Evolutionary conservation across 345 rosid species (phyloP), one percentile per base, ranked within the genome.

Genomic region (Populus simonii): DNA sequence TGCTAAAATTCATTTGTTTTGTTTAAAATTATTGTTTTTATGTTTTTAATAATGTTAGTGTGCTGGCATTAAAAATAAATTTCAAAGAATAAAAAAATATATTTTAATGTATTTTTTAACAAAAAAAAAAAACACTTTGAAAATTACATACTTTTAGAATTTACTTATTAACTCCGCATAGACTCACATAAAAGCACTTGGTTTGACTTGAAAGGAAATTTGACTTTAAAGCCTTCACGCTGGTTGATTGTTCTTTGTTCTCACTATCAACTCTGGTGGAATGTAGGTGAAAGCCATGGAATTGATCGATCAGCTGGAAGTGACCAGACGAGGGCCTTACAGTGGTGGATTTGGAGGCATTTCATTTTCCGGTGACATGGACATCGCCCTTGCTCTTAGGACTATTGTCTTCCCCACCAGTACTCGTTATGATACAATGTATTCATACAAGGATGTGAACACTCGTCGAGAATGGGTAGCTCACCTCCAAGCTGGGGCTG

Each of bases 331-430:
- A 1, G 99, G 97, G 66, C 97, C 99, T 15, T 93, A 93, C 68
- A 93, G 98, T 70, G 99, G 99, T 73, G 98, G 99, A 16, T 96
- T 93, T 63, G 99, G 98, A 61, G 91, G 94, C 68, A 91, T 93
- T 65, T 96, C 99, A 5, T 93, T 92, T 85, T 80, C 92, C 0
- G 98, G 99, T 38, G 96, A 91, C 66, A 91, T 96, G 97, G 99
- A 93, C 86, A 90, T 93, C 10, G 98, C 97, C 9, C 88, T 96
- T 61, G 88, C 93, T 74, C 82, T 96, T 35, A 89, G 97, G 76
- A 92, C 99, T 53, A 88, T 93, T 25, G 90, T 93, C 59, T 93
- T 95, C 83, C 98, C 98, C 6, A 90, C 94, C 0, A 84, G 82
- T 16, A 59, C 88, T 23, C 92, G 94, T 22, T 84, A 81, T 38